Evolutionary conservation across 805 yeast species (phyloP).

Genomic region (Sungouiozyma intestinalis): DNA sequence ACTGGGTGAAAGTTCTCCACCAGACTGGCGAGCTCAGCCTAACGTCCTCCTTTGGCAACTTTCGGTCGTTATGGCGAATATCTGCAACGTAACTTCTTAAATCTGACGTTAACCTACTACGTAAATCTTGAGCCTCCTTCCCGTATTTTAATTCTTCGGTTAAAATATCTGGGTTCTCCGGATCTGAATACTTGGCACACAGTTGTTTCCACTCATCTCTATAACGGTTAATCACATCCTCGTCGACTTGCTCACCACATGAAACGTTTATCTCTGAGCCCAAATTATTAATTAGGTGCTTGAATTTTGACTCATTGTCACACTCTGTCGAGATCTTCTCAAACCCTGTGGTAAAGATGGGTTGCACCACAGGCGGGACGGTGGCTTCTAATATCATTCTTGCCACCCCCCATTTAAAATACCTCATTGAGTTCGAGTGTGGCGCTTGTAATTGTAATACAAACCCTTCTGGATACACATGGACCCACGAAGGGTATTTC

Average conservation of each 20-base stretch:
- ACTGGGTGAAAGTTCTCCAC: slow-evolving; percentile 59
- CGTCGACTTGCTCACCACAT: slow-evolving; percentile 65
- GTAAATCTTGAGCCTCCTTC: slow-evolving; percentile 47
- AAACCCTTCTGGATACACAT: slow-evolving; percentile 89
- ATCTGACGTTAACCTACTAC: slow-evolving; percentile 61
- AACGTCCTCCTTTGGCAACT: slow-evolving; percentile 53
- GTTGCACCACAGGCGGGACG: slow-evolving; percentile 75
- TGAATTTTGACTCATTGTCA: slow-evolving; percentile 42
- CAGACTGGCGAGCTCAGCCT: slow-evolving; percentile 57
- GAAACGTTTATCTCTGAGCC: slow-evolving; percentile 60
- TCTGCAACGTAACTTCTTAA: slow-evolving; percentile 52
- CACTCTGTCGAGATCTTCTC: slow-evolving; percentile 78
- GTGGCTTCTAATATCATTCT: slow-evolving; percentile 75
- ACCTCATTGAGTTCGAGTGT: slow-evolving; percentile 76
- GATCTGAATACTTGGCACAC: slow-evolving; percentile 44
- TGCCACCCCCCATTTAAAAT: slow-evolving; percentile 92
- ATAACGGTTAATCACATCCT: slow-evolving; percentile 44
- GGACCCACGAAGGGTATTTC: slow-evolving; percentile 75
- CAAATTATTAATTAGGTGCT: slow-evolving; percentile 48
- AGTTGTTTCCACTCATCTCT: slow-evolving; percentile 62
- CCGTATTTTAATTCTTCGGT: slow-evolving; percentile 55
- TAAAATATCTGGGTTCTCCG: slow-evolving; percentile 38
- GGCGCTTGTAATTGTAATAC: slow-evolving; percentile 81
- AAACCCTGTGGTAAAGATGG: slow-evolving; percentile 77
- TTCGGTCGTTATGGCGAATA: slow-evolving; percentile 31